Base-by-base conservation (phyloP, 805 yeast species). In the Myxozyma neglecta region DNA sequence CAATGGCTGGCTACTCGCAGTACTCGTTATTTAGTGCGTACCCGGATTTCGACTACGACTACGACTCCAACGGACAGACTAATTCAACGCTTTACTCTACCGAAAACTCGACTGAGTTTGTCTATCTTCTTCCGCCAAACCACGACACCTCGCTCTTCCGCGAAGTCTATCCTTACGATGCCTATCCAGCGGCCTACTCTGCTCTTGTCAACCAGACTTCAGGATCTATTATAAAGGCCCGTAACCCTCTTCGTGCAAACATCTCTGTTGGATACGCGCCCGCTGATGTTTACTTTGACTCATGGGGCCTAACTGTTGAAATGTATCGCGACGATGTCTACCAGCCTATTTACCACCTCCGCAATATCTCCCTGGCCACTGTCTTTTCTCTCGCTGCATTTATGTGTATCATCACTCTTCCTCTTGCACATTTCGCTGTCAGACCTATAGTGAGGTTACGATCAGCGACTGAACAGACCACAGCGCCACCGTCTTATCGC, bases 361-460 rank as follows among this genome's bases (percentile, higher is more conserved):
- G 86, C 1, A 83, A 83, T 65, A 87, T 91, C 53, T 86, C 89
- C 61, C 80, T 86, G 49, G 96, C 94, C 5, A 86, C 89, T 0
- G 90, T 89, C 29, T 77, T 91, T 43, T 96, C 89, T 0, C 83
- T 88, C 20, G 94, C 94, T 3, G 89, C 78, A 0, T 81, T 87
- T 64, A 84, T 90, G 79, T 84, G 89, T 66, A 63, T 89, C 0
- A 72, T 89, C n/a, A 89, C 97, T 0, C 82, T 90, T 72, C 92
- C 94, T 5, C 74, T 91, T 57, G 90, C 96, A 0, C 90, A 89
- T 61, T 88, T 85, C 79, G 90, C 92, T 40, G 92, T 90, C 6
- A 75, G 88, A 65, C 97, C 97, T 0, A 90, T 91, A 60, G 81
- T 89, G 47, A 81, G 85, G 60, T 78, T 91, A 47, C 90, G 88